phyloP scores from a whole-genome alignment of 495 filamentous ascomycete species.

The Patellaria atrata region DNA sequence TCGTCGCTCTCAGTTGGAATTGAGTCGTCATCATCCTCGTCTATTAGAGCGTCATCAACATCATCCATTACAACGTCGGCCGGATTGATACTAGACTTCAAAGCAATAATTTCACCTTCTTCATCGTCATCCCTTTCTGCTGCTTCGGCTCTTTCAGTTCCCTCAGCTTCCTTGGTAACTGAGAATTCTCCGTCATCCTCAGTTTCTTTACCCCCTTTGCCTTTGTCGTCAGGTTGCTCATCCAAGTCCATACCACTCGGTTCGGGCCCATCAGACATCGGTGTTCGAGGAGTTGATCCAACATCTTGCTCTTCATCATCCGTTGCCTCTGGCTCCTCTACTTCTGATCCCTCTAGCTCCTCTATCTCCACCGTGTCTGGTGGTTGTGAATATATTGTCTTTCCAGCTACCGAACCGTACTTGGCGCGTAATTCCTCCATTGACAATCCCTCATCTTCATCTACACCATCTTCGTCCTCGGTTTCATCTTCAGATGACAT shows the following conservation, averaged over 20 bases:
- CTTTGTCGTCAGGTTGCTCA: slow-evolving; percentile 43
- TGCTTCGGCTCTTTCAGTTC: slow-evolving; percentile 4
- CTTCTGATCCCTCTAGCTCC: slow-evolving; percentile 30
- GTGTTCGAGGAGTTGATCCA: no score
- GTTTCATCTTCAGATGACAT: slow-evolving; percentile 21
- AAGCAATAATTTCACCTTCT: slow-evolving; percentile 20
- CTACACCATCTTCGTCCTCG: slow-evolving; percentile 10
- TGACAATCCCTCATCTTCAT: slow-evolving; percentile 17
- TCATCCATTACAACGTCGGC: slow-evolving; percentile 42
- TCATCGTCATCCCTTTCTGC: slow-evolving; percentile 21
- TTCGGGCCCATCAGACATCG: no score
- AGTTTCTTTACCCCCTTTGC: slow-evolving; percentile 19
- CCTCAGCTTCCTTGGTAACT: slow-evolving; percentile 8
- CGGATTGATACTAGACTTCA: slow-evolving; percentile 10
- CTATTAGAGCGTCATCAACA: slow-evolving; percentile 46
- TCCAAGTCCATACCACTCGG: no score
- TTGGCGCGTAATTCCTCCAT: slow-evolving; percentile 14
- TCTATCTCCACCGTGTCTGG: no score
- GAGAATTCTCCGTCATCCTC: background rate
- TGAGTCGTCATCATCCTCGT: slow-evolving; percentile 7
- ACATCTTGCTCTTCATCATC: slow-evolving; percentile 37
- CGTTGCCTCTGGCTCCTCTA: slow-evolving; percentile 63
- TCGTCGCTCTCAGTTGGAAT: slow-evolving; percentile 9
- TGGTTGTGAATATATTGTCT: slow-evolving; percentile 19
- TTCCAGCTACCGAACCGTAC: slow-evolving; percentile 9